A percentile compares a stretch with the other conserved stretches of the same genome.
phyloP scores from a whole-genome alignment of 2,329 filamentous ascomycete species.

The Chalara sp. region DNA sequence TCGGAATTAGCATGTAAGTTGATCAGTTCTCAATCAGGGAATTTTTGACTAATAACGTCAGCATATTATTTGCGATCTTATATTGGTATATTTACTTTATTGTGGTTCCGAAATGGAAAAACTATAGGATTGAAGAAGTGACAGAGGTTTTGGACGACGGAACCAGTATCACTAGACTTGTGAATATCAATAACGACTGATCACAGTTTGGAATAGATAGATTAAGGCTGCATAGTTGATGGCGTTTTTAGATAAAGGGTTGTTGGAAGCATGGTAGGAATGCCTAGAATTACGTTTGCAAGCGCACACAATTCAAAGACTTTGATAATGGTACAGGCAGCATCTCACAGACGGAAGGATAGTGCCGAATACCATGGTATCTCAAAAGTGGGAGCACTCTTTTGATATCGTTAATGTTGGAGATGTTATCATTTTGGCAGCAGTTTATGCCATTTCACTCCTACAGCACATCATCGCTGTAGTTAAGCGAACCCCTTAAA shows the following conservation, averaged over 20 bases:
- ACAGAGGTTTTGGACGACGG: conserved; percentile 56
- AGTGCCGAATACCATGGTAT: too few relatives aligned
- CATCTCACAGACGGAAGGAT: too few relatives aligned
- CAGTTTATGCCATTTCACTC: too few relatives aligned
- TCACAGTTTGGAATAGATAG: background rate
- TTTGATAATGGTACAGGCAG: too few relatives aligned
- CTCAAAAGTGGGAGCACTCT: too few relatives aligned
- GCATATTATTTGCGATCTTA: conserved; percentile 47
- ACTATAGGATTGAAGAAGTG: conserved; percentile 57
- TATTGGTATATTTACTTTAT: conserved; percentile 68
- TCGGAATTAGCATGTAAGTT: conserved; percentile 46
- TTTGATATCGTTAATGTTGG: too few relatives aligned
- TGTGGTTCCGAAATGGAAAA: conserved; percentile 49
- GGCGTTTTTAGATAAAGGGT: too few relatives aligned
- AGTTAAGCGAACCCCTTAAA: too few relatives aligned
- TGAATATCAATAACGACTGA: conserved; percentile 18
- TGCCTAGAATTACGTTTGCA: background rate
- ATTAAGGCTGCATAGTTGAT: too few relatives aligned
- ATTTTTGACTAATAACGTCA: conserved; percentile 26
- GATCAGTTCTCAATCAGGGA: background rate
- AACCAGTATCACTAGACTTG: conserved; percentile 55
- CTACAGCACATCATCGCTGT: too few relatives aligned
- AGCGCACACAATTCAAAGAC: background rate
- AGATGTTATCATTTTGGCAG: too few relatives aligned
- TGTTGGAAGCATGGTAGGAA: background rate